Base-by-base conservation (phyloP, 495 filamentous ascomycete species). In the Neurospora sp. region DNA sequence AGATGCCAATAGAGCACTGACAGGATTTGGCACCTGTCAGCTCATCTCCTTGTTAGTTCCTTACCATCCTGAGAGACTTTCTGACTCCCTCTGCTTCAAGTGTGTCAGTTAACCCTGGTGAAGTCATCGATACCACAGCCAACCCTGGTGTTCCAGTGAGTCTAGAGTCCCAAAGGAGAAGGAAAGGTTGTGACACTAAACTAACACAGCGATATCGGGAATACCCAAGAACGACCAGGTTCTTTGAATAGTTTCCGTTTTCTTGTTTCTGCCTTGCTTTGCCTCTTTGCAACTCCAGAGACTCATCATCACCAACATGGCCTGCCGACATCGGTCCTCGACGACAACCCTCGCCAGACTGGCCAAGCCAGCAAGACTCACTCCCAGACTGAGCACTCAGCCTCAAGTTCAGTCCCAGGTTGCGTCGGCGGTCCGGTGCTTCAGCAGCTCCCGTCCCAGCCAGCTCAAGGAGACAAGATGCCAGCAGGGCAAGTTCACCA, bases 401-500 rank as follows among this genome's bases (percentile, higher is more conserved):
- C 75, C 76, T 41, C 77, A 11, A 12, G 72, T 46, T 66, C 77
- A 20, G 71, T 72, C 10, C 71, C 72, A 39, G 71, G 54, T 66
- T 66, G 54, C 54, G 54, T 18, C 54, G 54, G 27, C 54, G 54
- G 27, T 74, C 31, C 79, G 84, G 46, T 77, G 76, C 72, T 76
- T 86, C 69, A 79, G 82, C 72, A 82, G 54, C 59, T 81, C 83
- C 1, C 78, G 76, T 4, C 75, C 78, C 9, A 76, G 75, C 70
- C 71, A 74, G 23, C 76, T 85, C 66, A 66, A 66, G 54, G 54
- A 66, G 54, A 66, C 54, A 1, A 66, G 54, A 37, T 66, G 54
- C 54, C 79, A 77, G 16, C 80, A 88, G 71, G 87, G 91, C 77
- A 89, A 90, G 80, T 92, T 90, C 83, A 98, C 94, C 44, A 91